Percentiles rank a stretch among this genome's conserved stretches.
phyloP scores from a whole-genome alignment of 192 early-diverging fungal genomes.

The Haplosporangium gracile region DNA sequence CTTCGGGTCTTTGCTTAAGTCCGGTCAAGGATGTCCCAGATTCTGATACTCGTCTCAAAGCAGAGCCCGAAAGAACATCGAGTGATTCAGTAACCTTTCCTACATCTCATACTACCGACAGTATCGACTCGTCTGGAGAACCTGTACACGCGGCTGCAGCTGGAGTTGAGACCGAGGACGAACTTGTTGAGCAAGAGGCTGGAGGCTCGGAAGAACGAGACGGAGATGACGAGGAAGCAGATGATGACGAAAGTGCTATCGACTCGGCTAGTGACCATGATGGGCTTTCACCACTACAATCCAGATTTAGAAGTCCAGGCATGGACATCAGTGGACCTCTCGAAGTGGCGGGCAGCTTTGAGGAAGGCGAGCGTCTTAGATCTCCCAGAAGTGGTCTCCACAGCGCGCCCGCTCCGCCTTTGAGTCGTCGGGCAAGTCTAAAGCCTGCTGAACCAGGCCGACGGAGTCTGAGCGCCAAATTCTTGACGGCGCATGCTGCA shows the following conservation, averaged over 20 bases:
- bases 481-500: slow-evolving; percentile 40
- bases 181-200: background rate
- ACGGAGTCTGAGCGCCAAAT: slow-evolving; percentile 41
- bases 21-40: background rate
- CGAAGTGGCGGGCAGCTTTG: slow-evolving; percentile 5
- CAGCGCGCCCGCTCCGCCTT: background rate
- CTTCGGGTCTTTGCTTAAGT: background rate
- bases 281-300: slow-evolving; percentile 8
- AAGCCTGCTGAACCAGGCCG: background rate
- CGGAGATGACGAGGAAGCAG: slow-evolving; percentile 26
- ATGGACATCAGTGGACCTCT: background rate
- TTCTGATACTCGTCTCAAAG: background rate
- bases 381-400: slow-evolving; percentile 14
- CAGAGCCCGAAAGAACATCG: background rate
- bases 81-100: background rate
- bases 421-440: slow-evolving; percentile 22
- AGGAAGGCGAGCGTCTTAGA: slow-evolving; percentile 29
- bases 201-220: slow-evolving; percentile 4
- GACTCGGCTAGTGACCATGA: slow-evolving; percentile 45
- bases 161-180: slow-evolving; percentile 18
- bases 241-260: slow-evolving; percentile 39
- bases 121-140: background rate
- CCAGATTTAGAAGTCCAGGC: slow-evolving; percentile 6
- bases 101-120: background rate
- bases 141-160: background rate